Evolutionary conservation across 1,139 yeast genomes (phyloP).

Genomic region (Pichia sp.): DNA sequence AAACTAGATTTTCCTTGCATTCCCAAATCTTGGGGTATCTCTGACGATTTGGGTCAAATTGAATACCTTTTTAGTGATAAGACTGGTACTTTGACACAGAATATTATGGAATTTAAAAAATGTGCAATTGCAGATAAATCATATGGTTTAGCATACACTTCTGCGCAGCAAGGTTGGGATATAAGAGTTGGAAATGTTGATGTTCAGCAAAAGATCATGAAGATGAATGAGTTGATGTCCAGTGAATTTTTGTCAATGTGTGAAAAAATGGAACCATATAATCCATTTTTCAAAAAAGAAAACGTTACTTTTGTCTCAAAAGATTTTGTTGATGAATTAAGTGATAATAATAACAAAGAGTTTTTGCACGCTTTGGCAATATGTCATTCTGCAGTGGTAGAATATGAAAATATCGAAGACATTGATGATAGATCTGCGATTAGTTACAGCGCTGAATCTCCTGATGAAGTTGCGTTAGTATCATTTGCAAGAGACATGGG

Average conservation of each 20-base stretch:
- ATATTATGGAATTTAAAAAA: constrained; percentile 55
- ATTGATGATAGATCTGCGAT: constrained; percentile 33
- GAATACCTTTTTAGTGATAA: constrained; percentile 58
- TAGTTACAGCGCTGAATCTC: constrained; percentile 52
- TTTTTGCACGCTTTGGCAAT: constrained; percentile 50
- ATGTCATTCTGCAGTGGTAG: constrained; percentile 57
- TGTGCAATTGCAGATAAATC: constrained; percentile 45
- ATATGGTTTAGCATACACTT: constrained; percentile 58
- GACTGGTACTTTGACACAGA: constrained; percentile 57
- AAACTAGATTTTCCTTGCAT: constrained; percentile 52
- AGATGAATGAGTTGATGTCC: constrained; percentile 36
- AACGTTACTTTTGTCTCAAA: constrained; percentile 45
- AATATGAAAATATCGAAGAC: constrained; percentile 25
- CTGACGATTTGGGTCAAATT: constrained; percentile 60
- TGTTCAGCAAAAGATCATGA: constrained; percentile 41
- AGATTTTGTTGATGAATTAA: constrained; percentile 38
- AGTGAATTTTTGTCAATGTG: constrained; percentile 39
- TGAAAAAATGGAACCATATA: constrained; percentile 18
- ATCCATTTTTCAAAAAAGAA: constrained; percentile 33
- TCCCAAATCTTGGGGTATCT: constrained; percentile 56
- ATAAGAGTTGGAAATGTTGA: constrained; percentile 47
- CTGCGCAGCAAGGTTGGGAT: constrained; percentile 53
- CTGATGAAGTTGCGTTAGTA: constrained; percentile 61
- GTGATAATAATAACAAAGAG: constrained; percentile 39
- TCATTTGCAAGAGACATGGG: constrained; percentile 56